phyloP scores from a whole-genome alignment of 352 stramenopile species.

The Phytophthora litchii region DNA sequence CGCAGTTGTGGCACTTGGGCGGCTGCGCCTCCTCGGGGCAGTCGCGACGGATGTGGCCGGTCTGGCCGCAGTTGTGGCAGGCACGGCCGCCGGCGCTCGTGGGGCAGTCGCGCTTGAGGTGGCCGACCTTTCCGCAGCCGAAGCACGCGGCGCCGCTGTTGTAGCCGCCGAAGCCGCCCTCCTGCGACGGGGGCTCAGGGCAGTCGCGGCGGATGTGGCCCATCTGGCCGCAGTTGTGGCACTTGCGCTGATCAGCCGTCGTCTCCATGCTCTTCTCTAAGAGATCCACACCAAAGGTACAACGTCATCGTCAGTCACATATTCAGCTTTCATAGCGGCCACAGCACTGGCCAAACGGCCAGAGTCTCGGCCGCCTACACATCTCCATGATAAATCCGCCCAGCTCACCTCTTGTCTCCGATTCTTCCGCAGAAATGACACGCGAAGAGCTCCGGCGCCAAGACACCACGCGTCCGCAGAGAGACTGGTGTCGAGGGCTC shows the following conservation, averaged over 20 bases:
- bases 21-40: slow-evolving; percentile 77
- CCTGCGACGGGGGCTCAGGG: slow-evolving; percentile 56
- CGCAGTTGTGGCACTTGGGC: slow-evolving; percentile 85
- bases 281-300: slow-evolving; percentile 19
- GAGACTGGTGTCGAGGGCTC: slow-evolving; percentile 37
- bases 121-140: slow-evolving; percentile 76
- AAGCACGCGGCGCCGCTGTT: slow-evolving; percentile 63
- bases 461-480: slow-evolving; percentile 18
- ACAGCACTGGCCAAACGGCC: neutral
- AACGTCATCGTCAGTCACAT: slow-evolving; percentile 15
- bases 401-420: slow-evolving; percentile 37
- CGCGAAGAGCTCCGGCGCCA: slow-evolving; percentile 17
- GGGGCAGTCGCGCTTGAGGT: slow-evolving; percentile 86
- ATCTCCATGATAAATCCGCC: neutral
- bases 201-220: slow-evolving; percentile 83
- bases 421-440: slow-evolving; percentile 57
- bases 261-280: slow-evolving; percentile 46
- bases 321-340: neutral
- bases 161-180: slow-evolving; percentile 43
- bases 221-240: slow-evolving; percentile 79
- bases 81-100: slow-evolving; percentile 49
- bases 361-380: neutral
- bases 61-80: slow-evolving; percentile 86
- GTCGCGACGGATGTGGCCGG: slow-evolving; percentile 80
- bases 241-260: slow-evolving; percentile 61